Evolutionary conservation across 2,329 filamentous ascomycete species (phyloP).

Genomic region (Colletotrichum euphorbiae): DNA sequence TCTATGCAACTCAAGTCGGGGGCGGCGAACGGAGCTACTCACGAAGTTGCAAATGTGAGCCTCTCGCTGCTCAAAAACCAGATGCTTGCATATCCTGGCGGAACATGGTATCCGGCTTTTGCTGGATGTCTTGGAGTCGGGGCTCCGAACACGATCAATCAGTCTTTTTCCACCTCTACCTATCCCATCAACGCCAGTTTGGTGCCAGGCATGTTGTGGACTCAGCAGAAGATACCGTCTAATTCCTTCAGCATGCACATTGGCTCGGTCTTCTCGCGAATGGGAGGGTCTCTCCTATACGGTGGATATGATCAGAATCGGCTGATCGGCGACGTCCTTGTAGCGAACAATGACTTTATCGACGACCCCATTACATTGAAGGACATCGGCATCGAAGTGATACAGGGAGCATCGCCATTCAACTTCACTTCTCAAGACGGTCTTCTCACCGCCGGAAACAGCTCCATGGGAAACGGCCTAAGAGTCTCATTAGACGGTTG

Average conservation of each 20-base stretch:
- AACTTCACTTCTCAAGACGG: constrained; percentile 45
- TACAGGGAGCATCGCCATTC: constrained; percentile 54
- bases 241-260: constrained; percentile 58
- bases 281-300: constrained; percentile 52
- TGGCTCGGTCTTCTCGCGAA: constrained; percentile 48
- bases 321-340: constrained; percentile 49
- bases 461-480: constrained; percentile 44
- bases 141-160: constrained; percentile 44
- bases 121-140: constrained; percentile 49
- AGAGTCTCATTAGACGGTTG: constrained; percentile 49
- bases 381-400: constrained; percentile 55
- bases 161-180: constrained; percentile 42
- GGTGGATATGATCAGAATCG: constrained; percentile 57
- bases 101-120: constrained; percentile 46
- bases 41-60: constrained; percentile 43
- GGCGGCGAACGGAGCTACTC: background rate
- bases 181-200: constrained; percentile 47
- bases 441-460: constrained; percentile 46
- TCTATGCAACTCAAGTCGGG: background rate
- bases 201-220: constrained; percentile 45
- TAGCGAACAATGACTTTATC: constrained; percentile 36
- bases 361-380: constrained; percentile 47
- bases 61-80: constrained; percentile 44
- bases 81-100: constrained; percentile 46
- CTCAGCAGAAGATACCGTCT: constrained; percentile 46